Conservation (phyloP, 257 asterid species). For the Solanum appendiculatum region DNA sequence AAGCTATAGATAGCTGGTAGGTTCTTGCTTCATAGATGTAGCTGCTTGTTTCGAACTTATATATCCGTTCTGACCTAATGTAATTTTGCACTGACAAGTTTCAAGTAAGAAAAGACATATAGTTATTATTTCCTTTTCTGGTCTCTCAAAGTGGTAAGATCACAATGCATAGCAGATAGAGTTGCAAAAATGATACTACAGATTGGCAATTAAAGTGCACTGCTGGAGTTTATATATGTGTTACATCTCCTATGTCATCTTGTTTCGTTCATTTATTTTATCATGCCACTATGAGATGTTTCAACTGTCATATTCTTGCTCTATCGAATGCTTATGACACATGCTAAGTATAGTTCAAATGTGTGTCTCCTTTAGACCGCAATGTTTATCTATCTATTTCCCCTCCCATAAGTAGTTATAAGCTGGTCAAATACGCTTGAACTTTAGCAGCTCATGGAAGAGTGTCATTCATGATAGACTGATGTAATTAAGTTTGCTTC, state of each 20-base stretch:
- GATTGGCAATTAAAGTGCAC: neutral
- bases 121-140: neutral
- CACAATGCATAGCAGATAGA: neutral
- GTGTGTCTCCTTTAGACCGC: neutral
- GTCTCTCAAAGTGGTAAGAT: neutral
- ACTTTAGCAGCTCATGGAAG: neutral
- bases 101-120: neutral
- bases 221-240: neutral
- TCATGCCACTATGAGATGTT: neutral
- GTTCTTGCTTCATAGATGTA: neutral
- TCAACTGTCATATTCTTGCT: neutral
- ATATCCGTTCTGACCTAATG: neutral
- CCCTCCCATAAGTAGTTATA: neutral
- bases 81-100: neutral
- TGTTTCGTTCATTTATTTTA: neutral
- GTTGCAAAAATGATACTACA: neutral
- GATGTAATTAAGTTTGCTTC: neutral
- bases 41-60: neutral
- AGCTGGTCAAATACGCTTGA: neutral
- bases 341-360: neutral
- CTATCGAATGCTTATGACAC: neutral
- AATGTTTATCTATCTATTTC: neutral
- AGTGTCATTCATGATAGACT: neutral
- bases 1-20: constrained; percentile 96
- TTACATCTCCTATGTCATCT: neutral